These are phyloP conservation scores for Planoprotostelium fungivorum DNA, from an alignment of 78 protist species.

Conservation along the genomic window DNA sequence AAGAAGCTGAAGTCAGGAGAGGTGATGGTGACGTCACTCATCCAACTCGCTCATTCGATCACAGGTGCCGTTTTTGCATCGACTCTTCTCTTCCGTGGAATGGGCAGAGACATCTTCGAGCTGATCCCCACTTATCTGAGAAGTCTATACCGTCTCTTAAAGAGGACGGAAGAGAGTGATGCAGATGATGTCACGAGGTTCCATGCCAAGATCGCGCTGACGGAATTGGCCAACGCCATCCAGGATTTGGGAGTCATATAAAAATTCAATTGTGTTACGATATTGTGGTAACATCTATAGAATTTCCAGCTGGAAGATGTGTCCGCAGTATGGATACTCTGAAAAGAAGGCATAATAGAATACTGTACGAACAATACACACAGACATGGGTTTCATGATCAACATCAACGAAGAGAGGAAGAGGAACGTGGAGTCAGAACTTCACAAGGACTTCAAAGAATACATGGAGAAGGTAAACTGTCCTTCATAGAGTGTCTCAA, in stretches of 20 bases:
- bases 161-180: slow-evolving; percentile 25
- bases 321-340: too few relatives aligned
- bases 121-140: slow-evolving; percentile 19
- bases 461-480: too few relatives aligned
- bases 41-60: background rate
- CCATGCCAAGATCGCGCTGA: slow-evolving; percentile 41
- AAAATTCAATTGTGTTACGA: too few relatives aligned
- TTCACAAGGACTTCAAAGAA: too few relatives aligned
- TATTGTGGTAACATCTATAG: too few relatives aligned
- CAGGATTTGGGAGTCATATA: background rate
- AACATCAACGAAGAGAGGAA: too few relatives aligned
- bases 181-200: slow-evolving; percentile 30
- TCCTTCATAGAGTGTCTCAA: too few relatives aligned
- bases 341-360: too few relatives aligned
- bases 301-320: too few relatives aligned
- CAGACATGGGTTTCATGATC: too few relatives aligned
- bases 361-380: too few relatives aligned
- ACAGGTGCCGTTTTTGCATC: slow-evolving; percentile 24
- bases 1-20: slow-evolving; percentile 34
- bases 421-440: too few relatives aligned
- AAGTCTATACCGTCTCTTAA: slow-evolving; percentile 13
- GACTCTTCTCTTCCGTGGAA: slow-evolving; percentile 24
- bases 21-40: background rate
- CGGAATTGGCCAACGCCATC: slow-evolving; percentile 8
- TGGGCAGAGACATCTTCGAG: slow-evolving; percentile 29